Conservation (phyloP, 192 early-diverging fungal species). For the Linnemannia hyalina region DNA sequence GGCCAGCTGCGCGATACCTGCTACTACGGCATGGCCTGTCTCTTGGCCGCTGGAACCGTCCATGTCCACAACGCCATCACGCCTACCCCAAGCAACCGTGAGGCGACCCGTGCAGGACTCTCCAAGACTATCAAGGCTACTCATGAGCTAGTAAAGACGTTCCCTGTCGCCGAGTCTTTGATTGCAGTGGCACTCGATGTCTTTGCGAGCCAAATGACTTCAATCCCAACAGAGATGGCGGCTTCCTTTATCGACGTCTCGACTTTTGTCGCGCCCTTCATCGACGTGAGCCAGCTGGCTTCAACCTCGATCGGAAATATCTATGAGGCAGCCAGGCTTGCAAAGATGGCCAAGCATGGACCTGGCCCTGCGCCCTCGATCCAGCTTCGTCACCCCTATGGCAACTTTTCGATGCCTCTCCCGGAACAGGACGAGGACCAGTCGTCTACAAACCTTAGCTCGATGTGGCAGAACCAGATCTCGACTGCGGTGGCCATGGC, state of each 20-base stretch:
- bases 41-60: conserved; percentile 31
- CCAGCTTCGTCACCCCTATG: conserved; percentile 22
- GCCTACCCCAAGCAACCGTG: conserved; percentile 15
- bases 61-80: conserved; percentile 42
- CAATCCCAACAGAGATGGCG: neutral
- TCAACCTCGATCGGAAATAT: conserved; percentile 13
- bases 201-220: conserved; percentile 14
- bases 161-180: conserved; percentile 16
- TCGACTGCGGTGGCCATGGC: conserved; percentile 13
- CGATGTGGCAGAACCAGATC: conserved; percentile 22
- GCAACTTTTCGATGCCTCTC: conserved; percentile 20
- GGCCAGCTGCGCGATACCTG: conserved; percentile 14
- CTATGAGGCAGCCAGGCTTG: conserved; percentile 12
- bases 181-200: conserved; percentile 12
- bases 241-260: conserved; percentile 19
- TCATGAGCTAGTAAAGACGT: conserved; percentile 14
- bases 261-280: conserved; percentile 10
- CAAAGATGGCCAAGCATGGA: conserved; percentile 18
- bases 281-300: conserved; percentile 8
- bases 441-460: conserved; percentile 1
- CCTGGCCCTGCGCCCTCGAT: conserved; percentile 16
- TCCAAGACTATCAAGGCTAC: conserved; percentile 21
- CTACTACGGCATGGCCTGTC: conserved; percentile 24
- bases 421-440: neutral
- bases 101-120: conserved; percentile 12